These are phyloP conservation scores for Zoysia pacifica DNA, from an alignment of 176 grass and related monocot genomes.

Conservation along the genomic window DNA sequence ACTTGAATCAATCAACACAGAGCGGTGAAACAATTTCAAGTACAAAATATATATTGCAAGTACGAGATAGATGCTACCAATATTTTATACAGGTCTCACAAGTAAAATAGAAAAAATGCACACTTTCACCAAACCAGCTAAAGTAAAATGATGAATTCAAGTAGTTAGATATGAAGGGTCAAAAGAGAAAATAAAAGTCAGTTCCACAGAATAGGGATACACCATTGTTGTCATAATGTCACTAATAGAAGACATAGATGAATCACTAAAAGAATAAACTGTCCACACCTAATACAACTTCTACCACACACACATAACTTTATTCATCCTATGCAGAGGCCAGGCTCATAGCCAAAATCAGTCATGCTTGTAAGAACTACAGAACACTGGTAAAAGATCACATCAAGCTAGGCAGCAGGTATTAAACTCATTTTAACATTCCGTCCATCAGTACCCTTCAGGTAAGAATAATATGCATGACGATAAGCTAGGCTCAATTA, in stretches of 20 bases:
- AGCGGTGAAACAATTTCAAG: neutral
- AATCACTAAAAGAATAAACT: neutral
- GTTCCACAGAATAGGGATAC: neutral
- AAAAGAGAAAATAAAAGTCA: neutral
- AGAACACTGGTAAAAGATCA: neutral
- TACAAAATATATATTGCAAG: neutral
- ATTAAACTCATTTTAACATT: neutral
- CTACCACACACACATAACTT: neutral
- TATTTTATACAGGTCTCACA: neutral
- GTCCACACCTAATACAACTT: neutral
- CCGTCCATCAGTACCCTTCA: constrained; percentile 1
- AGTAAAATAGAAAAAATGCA: neutral
- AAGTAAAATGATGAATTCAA: neutral
- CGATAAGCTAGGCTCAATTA: neutral
- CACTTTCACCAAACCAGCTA: neutral
- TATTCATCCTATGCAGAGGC: neutral
- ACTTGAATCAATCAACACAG: neutral
- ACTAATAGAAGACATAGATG: neutral
- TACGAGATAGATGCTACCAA: neutral
- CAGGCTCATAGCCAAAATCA: neutral
- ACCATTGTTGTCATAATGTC: no score
- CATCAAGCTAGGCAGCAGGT: neutral
- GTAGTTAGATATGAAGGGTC: neutral
- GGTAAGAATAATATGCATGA: neutral
- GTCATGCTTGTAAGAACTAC: neutral